Base-by-base conservation (phyloP, 2,329 filamentous ascomycete species). In the Grosmannia huntii region DNA sequence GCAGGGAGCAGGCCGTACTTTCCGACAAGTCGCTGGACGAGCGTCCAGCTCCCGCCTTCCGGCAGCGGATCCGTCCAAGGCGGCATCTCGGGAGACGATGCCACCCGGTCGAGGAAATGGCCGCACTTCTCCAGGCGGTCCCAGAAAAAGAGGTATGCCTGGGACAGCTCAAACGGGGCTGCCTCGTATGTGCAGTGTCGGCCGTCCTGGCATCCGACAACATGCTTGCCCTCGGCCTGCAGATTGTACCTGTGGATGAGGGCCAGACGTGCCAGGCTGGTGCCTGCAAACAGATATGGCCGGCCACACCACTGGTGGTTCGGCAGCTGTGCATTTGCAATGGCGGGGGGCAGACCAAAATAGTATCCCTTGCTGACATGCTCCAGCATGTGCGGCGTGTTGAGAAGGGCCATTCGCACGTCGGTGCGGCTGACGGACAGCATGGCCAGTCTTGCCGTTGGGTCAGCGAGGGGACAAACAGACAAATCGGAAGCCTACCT, bases 221-320 rank as follows among this genome's bases (percentile, higher is more conserved):
- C 21, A 23, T 54, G 21, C 11, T 2, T 36, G 31, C 51, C 21
- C 11, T 36, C 31, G 11, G 33, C 19, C 19, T 23, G n/a, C 28
- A 54, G 52, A 36, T 44, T 54, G 52, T 54, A 54, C n/a, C 44
- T 54, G 52, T 44, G 36, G 33, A 54, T 54, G 33, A 54, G 31
- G 11, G 52, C 52, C 52, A 54, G 23, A 5, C 52, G 52, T 11
- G 23, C 36, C 33, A 54, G 14, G 33, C 33, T 41, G 4, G 52
- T 54, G 36, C 33, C 52, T 25, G 52, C 52, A 54, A 44, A 54
- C 21, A 54, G 36, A 16, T 54, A 54, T 3, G 52, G 52, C 7
- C 52, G 52, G 9, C 52, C 52, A 14, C 52, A 54, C 21, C 36
- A 36, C 10, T 44, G 21, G 33, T 54, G 52, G 5, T 41, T 25